Evolutionary conservation across 2,329 filamentous ascomycete genomes (phyloP).

Genomic region (Fusarium sp.): DNA sequence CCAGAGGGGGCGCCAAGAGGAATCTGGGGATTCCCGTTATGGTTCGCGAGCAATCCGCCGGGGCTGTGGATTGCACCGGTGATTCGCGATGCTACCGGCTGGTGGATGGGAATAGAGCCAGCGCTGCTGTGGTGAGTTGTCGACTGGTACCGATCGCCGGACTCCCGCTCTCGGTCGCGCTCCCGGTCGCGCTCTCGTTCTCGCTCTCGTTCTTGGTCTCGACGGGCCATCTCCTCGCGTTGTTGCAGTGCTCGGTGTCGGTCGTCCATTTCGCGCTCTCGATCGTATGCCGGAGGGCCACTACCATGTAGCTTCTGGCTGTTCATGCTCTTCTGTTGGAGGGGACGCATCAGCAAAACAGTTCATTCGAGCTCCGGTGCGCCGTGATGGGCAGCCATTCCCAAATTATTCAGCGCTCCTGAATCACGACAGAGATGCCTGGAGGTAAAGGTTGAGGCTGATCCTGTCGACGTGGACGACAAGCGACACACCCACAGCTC

Average conservation of each 20-base stretch:
- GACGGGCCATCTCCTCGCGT: conserved; percentile 57
- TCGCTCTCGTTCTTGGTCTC: conserved; percentile 56
- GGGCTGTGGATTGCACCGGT: conserved; percentile 88
- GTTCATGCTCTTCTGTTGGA: conserved; percentile 53
- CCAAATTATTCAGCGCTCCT: background rate
- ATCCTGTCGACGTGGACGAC: conserved; percentile 9
- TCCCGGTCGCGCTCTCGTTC: conserved; percentile 68
- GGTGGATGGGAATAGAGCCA: conserved; percentile 89
- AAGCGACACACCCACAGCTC: conserved; percentile 35
- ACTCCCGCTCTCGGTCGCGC: conserved; percentile 66
- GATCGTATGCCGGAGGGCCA: conserved; percentile 55
- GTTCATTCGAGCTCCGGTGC: conserved; percentile 7
- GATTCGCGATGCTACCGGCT: conserved; percentile 86
- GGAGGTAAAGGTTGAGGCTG: background rate
- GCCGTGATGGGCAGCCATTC: background rate
- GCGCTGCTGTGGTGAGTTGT: conserved; percentile 83
- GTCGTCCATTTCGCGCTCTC: conserved; percentile 59
- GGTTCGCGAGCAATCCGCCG: conserved; percentile 81
- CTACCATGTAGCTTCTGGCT: conserved; percentile 55
- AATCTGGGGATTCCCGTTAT: conserved; percentile 66
- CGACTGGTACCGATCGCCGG: conserved; percentile 71
- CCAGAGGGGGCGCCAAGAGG: conserved; percentile 62
- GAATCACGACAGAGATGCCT: background rate
- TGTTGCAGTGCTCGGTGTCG: conserved; percentile 57
- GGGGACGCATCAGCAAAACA: conserved; percentile 22